Evolutionary conservation across 169 alveolate species (phyloP), one percentile per base, ranked within the genome.

Genomic region (Babesia caballi): DNA sequence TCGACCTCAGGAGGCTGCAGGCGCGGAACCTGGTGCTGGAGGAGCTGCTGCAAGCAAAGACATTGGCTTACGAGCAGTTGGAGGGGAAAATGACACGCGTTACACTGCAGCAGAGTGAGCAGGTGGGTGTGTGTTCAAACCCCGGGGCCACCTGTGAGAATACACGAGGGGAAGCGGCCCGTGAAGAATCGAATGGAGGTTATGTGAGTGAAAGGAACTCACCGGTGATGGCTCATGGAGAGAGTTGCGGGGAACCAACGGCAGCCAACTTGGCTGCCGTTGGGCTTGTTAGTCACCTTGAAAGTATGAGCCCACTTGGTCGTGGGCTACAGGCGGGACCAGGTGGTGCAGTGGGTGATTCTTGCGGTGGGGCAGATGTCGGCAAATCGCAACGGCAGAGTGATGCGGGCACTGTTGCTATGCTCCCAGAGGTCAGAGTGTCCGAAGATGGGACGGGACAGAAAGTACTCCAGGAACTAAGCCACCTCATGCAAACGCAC

Each of bases 1-100:
- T 65, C 28, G 81, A 63, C n/a, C 23, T 77, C 41, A 57, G 58
- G 38, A 33, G 63, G 49, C 66, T 66, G 27, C 70, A 68, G 19
- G 41, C 66, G 33, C 38, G 49, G 61, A 77, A 77, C 40, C 15
- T 46, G 40, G 46, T 77, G 23, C 32, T 77, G 59, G 85, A 77
- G 47, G 85, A 77, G 32, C 60, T 77, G 8, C 23, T 77, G 33
- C 78, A 57, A 30, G 19, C 49, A 2, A 65, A 66, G 56, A 41
- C 47, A 0, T 27, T 41, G 44, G 66, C 51, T 17, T 19, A 60
- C 36, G 63, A 44, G 11, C 38, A 67, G 44, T 67, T 77, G 38
- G 70, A 75, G 15, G 32, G 14, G 7, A 66, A 44, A 54, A 28
- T 75, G 23, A 57, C 28, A n/a, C 49, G 35, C 4, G 6, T 60